phyloP scores from a whole-genome alignment of 192 early-diverging fungal species.

The Podila clonocystis region DNA sequence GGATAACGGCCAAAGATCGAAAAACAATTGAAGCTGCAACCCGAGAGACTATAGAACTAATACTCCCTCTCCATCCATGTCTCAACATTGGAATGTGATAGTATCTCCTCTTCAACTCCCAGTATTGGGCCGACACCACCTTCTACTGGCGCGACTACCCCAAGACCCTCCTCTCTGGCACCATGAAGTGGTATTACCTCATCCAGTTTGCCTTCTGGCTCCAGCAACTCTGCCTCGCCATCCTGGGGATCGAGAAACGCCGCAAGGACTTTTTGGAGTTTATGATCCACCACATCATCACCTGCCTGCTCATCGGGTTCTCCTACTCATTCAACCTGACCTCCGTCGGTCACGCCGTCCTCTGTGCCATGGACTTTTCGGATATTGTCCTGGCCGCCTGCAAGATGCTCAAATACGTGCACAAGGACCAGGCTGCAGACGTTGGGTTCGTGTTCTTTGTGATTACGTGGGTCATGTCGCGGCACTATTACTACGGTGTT shows the following conservation, averaged over 20 bases:
- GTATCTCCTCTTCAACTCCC: conserved; percentile 66
- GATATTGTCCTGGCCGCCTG: conserved; percentile 66
- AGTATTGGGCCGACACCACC: conserved; percentile 66
- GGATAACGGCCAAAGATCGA: conserved; percentile 6
- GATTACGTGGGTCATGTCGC: conserved; percentile 77
- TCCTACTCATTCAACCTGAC: conserved; percentile 70
- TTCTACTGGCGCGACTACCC: conserved; percentile 69
- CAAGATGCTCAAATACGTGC: conserved; percentile 82
- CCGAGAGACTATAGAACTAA: neutral
- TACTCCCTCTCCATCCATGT: neutral
- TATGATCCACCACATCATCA: conserved; percentile 71
- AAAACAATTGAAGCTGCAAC: neutral
- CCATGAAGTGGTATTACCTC: conserved; percentile 70
- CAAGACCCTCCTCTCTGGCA: conserved; percentile 48
- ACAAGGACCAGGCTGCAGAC: conserved; percentile 63
- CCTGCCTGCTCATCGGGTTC: conserved; percentile 63
- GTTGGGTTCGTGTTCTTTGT: conserved; percentile 75
- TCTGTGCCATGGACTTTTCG: conserved; percentile 72
- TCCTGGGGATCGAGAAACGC: conserved; percentile 68
- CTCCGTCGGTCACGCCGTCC: conserved; percentile 67
- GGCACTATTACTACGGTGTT: conserved; percentile 75
- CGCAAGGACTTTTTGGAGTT: conserved; percentile 68
- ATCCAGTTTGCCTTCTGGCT: conserved; percentile 70
- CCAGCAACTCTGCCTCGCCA: conserved; percentile 68
- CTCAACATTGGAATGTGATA: conserved; percentile 11